A percentile compares a stretch with the other conserved stretches of the same genome.
phyloP scores from a whole-genome alignment of 2,329 filamentous ascomycete genomes.

The Fusarium sp. region DNA sequence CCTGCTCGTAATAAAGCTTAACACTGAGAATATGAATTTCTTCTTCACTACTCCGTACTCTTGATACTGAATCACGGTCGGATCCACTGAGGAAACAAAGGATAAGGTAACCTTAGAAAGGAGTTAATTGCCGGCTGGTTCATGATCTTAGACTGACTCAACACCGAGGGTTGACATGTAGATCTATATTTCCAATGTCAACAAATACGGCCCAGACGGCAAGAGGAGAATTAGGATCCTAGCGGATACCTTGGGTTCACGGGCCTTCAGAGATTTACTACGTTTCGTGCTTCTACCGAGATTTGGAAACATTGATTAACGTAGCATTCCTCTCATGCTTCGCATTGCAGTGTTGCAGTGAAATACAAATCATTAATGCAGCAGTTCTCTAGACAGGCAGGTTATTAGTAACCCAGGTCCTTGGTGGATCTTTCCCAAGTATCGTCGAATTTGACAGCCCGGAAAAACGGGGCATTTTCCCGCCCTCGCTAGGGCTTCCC shows the following conservation, averaged over 20 bases:
- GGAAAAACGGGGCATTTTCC: constrained; percentile 31
- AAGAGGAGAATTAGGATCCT: no score
- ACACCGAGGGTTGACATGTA: no score
- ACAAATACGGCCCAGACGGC: no score
- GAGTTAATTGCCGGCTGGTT: no score
- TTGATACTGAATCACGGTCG: no score
- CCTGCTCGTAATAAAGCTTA: constrained; percentile 2
- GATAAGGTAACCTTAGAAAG: no score
- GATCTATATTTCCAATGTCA: no score
- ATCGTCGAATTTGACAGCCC: constrained; percentile 30
- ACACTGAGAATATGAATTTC: background rate
- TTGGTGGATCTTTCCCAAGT: constrained; percentile 12
- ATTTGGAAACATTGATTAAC: background rate
- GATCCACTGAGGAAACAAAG: no score
- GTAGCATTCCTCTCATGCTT: background rate
- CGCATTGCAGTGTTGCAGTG: background rate
- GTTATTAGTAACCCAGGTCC: constrained; percentile 4
- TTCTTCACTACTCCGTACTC: no score
- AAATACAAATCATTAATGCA: constrained; percentile 1
- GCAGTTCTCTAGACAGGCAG: background rate
- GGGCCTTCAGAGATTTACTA: background rate
- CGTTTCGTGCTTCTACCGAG: background rate
- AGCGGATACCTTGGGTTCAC: no score
- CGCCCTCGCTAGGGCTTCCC: constrained; percentile 31
- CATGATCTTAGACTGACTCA: no score